Percentiles rank a stretch among this genome's conserved stretches.
phyloP scores from a whole-genome alignment of 176 grass and related monocot species.

The Areca catechu region DNA sequence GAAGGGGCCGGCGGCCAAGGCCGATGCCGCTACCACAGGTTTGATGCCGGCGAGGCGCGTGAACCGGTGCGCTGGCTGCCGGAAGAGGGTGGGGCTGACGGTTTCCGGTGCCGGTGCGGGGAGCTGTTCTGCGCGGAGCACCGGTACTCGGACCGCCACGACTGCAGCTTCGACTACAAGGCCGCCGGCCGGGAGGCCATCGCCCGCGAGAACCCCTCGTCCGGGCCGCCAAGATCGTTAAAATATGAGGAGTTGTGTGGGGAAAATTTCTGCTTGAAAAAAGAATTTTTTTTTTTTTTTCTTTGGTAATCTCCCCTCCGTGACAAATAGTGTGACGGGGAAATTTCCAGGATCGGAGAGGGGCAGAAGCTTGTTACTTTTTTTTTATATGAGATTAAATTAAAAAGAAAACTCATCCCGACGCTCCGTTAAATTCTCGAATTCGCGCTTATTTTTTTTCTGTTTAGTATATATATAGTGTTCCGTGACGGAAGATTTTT shows the following conservation, averaged over 20 bases:
- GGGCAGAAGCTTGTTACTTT: no score
- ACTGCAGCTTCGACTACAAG: conserved; percentile 26
- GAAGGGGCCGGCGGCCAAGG: background rate
- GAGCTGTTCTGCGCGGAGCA: conserved; percentile 26
- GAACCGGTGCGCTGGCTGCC: conserved; percentile 13
- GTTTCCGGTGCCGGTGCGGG: conserved; percentile 24
- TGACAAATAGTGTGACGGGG: background rate
- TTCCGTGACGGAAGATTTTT: no score
- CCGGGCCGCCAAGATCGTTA: conserved; percentile 20
- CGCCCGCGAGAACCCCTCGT: conserved; percentile 13
- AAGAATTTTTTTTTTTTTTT: no score
- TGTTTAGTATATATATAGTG: no score
- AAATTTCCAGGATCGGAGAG: no score
- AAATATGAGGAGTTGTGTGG: background rate
- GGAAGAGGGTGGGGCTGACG: conserved; percentile 15
- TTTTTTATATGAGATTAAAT: no score
- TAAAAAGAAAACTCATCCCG: no score
- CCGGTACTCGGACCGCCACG: conserved; percentile 26
- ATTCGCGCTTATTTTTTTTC: no score
- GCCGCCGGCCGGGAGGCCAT: conserved; percentile 9
- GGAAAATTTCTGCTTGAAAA: no score
- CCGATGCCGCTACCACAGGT: background rate
- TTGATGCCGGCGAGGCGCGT: background rate
- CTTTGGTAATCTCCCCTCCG: no score
- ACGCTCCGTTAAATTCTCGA: no score